These are phyloP conservation scores for Pleurotus sapidus DNA, from an alignment of 768 basidiomycete genomes.

Conservation along the genomic window DNA sequence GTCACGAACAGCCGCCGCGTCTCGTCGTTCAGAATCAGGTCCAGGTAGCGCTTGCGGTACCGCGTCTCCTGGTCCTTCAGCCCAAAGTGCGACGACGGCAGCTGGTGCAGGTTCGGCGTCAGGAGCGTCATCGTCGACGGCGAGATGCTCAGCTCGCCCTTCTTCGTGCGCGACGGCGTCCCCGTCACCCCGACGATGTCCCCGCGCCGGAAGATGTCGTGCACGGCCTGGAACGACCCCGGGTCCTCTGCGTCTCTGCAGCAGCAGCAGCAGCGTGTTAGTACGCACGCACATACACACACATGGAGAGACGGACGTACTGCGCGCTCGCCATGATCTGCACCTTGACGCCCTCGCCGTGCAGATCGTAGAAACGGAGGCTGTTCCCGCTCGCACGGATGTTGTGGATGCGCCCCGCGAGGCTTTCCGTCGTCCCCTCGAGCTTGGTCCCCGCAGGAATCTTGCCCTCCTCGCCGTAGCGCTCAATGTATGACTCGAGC, in stretches of 20 bases:
- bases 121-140: constrained; percentile 83
- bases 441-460: constrained; percentile 68
- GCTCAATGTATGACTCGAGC: constrained; percentile 66
- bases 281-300: not conserved
- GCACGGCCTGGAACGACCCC: constrained; percentile 62
- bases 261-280: not conserved
- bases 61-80: constrained; percentile 97
- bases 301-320: constrained; percentile 37
- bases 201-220: constrained; percentile 89
- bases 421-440: constrained; percentile 50
- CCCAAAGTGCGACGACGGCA: constrained; percentile 90
- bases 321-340: constrained; percentile 93
- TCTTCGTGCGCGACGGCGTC: constrained; percentile 87
- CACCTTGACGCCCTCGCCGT: constrained; percentile 88
- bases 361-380: constrained; percentile 92
- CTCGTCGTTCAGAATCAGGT: constrained; percentile 91
- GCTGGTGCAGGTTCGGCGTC: constrained; percentile 93
- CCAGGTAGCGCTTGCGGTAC: constrained; percentile 98
- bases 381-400: constrained; percentile 82
- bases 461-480: constrained; percentile 72
- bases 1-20: constrained; percentile 91
- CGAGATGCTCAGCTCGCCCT: constrained; percentile 90
- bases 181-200: constrained; percentile 96
- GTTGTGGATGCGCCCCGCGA: constrained; percentile 92
- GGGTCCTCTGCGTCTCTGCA: constrained; percentile 69